Conservation (phyloP, 306 rosid genomes). For the Astragalus glycyphyllos region DNA sequence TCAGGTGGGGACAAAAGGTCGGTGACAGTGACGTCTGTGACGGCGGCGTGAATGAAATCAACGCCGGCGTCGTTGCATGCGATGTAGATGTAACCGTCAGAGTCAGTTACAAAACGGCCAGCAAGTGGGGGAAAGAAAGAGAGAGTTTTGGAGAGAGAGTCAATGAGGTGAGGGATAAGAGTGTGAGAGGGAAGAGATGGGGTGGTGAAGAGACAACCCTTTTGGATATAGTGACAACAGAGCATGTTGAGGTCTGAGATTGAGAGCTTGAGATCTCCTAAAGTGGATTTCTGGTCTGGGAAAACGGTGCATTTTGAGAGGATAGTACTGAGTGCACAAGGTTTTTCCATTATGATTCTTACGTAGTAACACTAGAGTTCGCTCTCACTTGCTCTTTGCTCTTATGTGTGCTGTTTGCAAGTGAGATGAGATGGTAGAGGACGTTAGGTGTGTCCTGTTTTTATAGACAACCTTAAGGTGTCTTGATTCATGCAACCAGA, state of each 20-base stretch:
- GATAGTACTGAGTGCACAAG: conserved; percentile 25
- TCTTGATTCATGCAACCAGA: background rate
- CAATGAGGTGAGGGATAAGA: conserved; percentile 50
- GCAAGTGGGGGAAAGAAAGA: conserved; percentile 78
- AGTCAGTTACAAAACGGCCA: conserved; percentile 64
- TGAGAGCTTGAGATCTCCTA: conserved; percentile 65
- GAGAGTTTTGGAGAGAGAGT: conserved; percentile 65
- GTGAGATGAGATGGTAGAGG: background rate
- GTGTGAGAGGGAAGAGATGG: conserved; percentile 47
- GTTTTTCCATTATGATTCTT: no score
- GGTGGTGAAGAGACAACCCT: conserved; percentile 70
- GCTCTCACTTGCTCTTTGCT: no score
- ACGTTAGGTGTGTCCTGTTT: background rate
- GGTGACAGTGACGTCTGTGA: conserved; percentile 24
- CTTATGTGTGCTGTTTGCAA: background rate
- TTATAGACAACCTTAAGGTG: background rate
- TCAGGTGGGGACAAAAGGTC: conserved; percentile 60
- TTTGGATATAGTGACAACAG: conserved; percentile 82
- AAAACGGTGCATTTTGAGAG: conserved; percentile 59
- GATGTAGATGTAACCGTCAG: conserved; percentile 60
- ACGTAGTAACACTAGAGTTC: no score
- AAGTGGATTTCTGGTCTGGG: conserved; percentile 59
- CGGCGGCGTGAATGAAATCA: conserved; percentile 62
- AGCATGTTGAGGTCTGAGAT: conserved; percentile 92
- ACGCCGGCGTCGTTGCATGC: conserved; percentile 81